Evolutionary conservation across 2,329 filamentous ascomycete species (phyloP).

Genomic region (Dendrostoma leiphaemia): DNA sequence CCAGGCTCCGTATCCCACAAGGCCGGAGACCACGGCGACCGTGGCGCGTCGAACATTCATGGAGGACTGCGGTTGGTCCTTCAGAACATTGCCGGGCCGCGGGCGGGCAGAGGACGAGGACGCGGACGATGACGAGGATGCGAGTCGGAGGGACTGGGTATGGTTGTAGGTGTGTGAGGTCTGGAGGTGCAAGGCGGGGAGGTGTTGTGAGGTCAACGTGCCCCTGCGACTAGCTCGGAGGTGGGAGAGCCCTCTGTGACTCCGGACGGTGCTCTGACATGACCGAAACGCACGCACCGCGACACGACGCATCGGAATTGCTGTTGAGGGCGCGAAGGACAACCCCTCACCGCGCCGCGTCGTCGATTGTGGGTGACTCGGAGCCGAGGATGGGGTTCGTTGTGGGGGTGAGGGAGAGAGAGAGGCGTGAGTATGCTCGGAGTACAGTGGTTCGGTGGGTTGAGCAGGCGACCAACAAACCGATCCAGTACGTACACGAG

Average conservation of each 20-base stretch:
- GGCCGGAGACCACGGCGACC: slow-evolving; percentile 64
- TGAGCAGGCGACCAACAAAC: no score
- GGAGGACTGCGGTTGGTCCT: slow-evolving; percentile 59
- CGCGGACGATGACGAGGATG: slow-evolving; percentile 20
- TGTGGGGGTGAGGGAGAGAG: no score
- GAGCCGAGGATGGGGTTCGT: not conserved
- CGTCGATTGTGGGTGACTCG: not conserved
- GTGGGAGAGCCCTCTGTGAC: slow-evolving; percentile 34
- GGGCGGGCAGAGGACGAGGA: slow-evolving; percentile 24
- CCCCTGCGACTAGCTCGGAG: slow-evolving; percentile 48
- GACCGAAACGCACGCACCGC: slow-evolving; percentile 67
- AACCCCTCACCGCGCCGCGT: not conserved
- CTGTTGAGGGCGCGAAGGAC: not conserved
- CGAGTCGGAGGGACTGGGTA: slow-evolving; percentile 20
- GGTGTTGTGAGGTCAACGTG: slow-evolving; percentile 23
- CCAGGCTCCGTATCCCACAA: slow-evolving; percentile 75
- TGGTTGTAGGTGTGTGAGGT: slow-evolving; percentile 11
- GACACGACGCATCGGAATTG: slow-evolving; percentile 69
- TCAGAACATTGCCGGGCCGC: slow-evolving; percentile 35
- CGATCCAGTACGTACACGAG: no score
- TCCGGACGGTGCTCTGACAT: slow-evolving; percentile 62
- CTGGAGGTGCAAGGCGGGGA: slow-evolving; percentile 19
- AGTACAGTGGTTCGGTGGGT: no score
- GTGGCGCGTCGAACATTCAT: slow-evolving; percentile 74
- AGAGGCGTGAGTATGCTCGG: no score